Base-by-base conservation (phyloP, 1,284 basidiomycete species). In the Stygiomarasmius scandens region DNA sequence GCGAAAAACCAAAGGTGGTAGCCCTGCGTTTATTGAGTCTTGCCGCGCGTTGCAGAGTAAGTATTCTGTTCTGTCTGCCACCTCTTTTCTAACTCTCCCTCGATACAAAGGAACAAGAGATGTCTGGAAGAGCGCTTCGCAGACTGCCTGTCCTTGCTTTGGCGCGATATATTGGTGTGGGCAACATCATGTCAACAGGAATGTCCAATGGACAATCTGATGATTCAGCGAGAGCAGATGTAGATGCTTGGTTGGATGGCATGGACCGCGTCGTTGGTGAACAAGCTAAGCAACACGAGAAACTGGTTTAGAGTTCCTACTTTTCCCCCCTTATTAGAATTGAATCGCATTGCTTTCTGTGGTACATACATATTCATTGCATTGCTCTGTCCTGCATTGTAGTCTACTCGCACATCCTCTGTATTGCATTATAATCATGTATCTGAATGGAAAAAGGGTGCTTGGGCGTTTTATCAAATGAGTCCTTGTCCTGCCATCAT, bases 121-220 rank as follows among this genome's bases (percentile, higher is more conserved):
- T 96, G 77, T 97, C 96, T 9, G 96, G 96, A 16, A 86, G 96
- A 48, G 89, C 93, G 2, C 79, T 99, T 6, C 85, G 96, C 12
- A 85, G 94, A 9, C 78, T 99, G 19, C 96, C 96, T 1, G 92
- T 98, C 25, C 82, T 99, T 29, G 94, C 96, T 1, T 87, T 97
- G 58, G 92, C 95, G 2, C 81, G 86, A 2, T 89, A 95, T 68
- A 87, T 96, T 51, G 84, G 85, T 16, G 72, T 78, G 16, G 80
- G 82, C 2, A 69, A 66, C 63, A 53, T 71, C 8, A 57, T 53
- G 43, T 27, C 48, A 27, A 56, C 61, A 34, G 53, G 34, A 36
- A 38, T 36, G 12, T 36, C 44, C 49, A 58, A 54, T 52, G 46
- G 53, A 27, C 45, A 47, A 32, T 49, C 24, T 46, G 56, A 22